phyloP scores from a whole-genome alignment of 495 filamentous ascomycete genomes.

The Penicillium longicatenatum region DNA sequence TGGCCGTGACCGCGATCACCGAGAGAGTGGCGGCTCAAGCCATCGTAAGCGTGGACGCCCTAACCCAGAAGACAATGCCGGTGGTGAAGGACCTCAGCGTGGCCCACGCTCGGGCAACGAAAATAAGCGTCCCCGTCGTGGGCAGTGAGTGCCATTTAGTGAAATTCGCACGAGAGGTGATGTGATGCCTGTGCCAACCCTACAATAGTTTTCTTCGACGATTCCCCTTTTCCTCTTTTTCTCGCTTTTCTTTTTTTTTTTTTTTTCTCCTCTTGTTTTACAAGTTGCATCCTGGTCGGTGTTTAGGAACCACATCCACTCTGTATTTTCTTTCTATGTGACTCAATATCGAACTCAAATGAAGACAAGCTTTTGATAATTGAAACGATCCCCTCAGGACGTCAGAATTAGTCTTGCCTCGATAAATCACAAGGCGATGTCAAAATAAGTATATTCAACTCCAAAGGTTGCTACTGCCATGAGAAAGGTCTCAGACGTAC shows the following conservation, averaged over 20 bases:
- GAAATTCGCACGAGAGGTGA: not conserved
- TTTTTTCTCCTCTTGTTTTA: constrained; percentile 20
- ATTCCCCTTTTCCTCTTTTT: constrained; percentile 15
- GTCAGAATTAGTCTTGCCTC: too few relatives aligned
- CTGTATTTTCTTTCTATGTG: constrained; percentile 15
- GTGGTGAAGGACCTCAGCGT: constrained; percentile 35
- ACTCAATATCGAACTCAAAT: constrained; percentile 6
- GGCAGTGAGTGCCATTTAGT: constrained; percentile 27
- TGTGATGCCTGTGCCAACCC: constrained; percentile 7
- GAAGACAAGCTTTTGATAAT: not conserved
- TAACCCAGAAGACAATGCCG: constrained; percentile 32
- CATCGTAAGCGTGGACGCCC: constrained; percentile 47
- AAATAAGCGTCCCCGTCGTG: constrained; percentile 49
- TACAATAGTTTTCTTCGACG: constrained; percentile 10
- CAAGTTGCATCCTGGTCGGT: constrained; percentile 25
- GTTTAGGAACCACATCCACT: constrained; percentile 22
- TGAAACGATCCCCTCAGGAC: not conserved
- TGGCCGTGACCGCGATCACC: constrained; percentile 41
- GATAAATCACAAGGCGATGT: too few relatives aligned
- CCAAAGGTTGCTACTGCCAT: too few relatives aligned
- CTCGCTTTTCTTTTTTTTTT: constrained; percentile 11
- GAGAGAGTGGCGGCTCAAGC: constrained; percentile 33
- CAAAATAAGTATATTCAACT: too few relatives aligned
- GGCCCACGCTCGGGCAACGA: constrained; percentile 44
- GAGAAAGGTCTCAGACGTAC: too few relatives aligned